Conservation (phyloP, 345 rosid genomes). For the Pugionium dolabratum region DNA sequence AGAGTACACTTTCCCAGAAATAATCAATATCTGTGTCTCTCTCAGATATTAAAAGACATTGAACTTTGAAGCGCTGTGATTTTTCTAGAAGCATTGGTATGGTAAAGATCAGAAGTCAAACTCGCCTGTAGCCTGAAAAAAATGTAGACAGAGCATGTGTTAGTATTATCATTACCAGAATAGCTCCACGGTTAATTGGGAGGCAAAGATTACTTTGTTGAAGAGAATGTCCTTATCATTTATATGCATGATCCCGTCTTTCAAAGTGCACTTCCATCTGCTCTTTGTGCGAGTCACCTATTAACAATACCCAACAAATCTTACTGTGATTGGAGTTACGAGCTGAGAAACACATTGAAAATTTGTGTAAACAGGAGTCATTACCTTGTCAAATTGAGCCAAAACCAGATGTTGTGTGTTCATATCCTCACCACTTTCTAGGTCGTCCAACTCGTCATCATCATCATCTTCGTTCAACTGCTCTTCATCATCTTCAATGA, state of each 20-base stretch:
- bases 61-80: slow-evolving; percentile 28
- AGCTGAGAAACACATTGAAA: not conserved
- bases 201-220: slow-evolving; percentile 58
- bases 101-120: slow-evolving; percentile 70
- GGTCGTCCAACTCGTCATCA: slow-evolving; percentile 83
- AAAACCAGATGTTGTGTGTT: slow-evolving; percentile 92
- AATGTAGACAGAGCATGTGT: slow-evolving; percentile 14
- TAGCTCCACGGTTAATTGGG: slow-evolving; percentile 10
- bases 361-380: not conserved
- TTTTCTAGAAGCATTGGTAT: slow-evolving; percentile 9
- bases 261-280: slow-evolving; percentile 92
- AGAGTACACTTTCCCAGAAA: slow-evolving; percentile 33
- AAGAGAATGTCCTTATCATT: slow-evolving; percentile 93
- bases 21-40: slow-evolving; percentile 40
- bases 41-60: slow-evolving; percentile 35
- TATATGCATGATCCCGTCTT: slow-evolving; percentile 98
- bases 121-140: slow-evolving; percentile 85
- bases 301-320: slow-evolving; percentile 25
- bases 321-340: not conserved
- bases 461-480: slow-evolving; percentile 94
- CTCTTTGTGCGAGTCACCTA: slow-evolving; percentile 97
- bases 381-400: slow-evolving; percentile 98
- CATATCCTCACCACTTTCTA: slow-evolving; percentile 85
- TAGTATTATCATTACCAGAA: slow-evolving; percentile 12
- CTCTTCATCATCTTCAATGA: slow-evolving; percentile 82